phyloP scores from a whole-genome alignment of 306 rosid species.

The Trichosanthes cucumerina region DNA sequence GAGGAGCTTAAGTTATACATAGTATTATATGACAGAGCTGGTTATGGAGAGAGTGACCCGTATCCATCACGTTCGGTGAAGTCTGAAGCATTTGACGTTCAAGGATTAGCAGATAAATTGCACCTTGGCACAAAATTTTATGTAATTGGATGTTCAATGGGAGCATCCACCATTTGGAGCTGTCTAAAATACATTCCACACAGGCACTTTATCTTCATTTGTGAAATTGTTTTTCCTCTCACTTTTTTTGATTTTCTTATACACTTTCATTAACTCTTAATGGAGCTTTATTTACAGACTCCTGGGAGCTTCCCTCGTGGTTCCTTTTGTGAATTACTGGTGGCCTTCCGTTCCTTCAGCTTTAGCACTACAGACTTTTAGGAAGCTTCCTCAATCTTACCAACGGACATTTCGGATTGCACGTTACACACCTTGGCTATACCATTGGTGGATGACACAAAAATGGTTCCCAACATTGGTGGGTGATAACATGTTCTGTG shows the following conservation, averaged over 20 bases:
- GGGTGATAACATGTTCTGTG: constrained; percentile 7
- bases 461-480: constrained; percentile 53
- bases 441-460: constrained; percentile 76
- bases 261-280: not conserved
- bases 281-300: constrained; percentile 37
- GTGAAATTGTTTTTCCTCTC: not conserved
- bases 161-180: constrained; percentile 56
- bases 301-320: constrained; percentile 61
- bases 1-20: constrained; percentile 50
- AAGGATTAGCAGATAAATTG: constrained; percentile 65
- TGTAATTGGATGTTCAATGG: constrained; percentile 60
- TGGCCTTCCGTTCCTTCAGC: constrained; percentile 48
- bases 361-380: constrained; percentile 25
- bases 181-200: constrained; percentile 75
- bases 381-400: constrained; percentile 22
- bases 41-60: constrained; percentile 92
- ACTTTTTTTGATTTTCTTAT: not conserved
- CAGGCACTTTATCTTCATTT: constrained; percentile 29
- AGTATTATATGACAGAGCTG: constrained; percentile 59
- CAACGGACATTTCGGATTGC: constrained; percentile 47
- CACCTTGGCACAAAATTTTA: constrained; percentile 54
- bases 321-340: constrained; percentile 60
- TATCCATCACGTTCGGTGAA: constrained; percentile 60
- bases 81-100: constrained; percentile 74
- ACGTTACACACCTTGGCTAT: constrained; percentile 60